phyloP scores from a whole-genome alignment of 768 basidiomycete species.

The Pleurotus giganteus region DNA sequence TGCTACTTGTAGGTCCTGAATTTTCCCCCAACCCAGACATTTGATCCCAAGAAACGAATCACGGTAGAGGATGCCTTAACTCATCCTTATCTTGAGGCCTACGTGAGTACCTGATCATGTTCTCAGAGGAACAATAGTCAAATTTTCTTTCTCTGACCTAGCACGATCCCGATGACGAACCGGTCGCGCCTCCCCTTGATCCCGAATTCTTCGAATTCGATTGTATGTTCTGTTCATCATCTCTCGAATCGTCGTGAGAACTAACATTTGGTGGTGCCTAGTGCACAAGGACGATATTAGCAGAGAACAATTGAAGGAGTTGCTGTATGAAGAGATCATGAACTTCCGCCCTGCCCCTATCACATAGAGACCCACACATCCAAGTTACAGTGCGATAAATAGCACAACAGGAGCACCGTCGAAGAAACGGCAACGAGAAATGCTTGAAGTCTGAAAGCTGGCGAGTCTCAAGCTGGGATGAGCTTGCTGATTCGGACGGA shows the following conservation, averaged over 20 bases:
- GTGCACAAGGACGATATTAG: constrained; percentile 96
- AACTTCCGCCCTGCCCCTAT: constrained; percentile 73
- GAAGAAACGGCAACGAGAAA: too few species aligned
- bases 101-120: constrained; percentile 45
- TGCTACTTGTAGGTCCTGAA: constrained; percentile 1
- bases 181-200: constrained; percentile 91
- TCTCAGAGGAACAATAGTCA: neutral
- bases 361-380: too few species aligned
- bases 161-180: constrained; percentile 98
- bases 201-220: constrained; percentile 98
- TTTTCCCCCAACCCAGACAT: constrained; percentile 67
- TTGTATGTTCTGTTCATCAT: constrained; percentile 45
- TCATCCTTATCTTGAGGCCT: constrained; percentile 95
- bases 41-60: constrained; percentile 96
- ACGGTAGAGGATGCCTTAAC: constrained; percentile 92
- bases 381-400: too few species aligned
- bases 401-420: too few species aligned
- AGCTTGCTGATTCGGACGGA: too few species aligned
- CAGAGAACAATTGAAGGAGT: constrained; percentile 91
- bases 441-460: too few species aligned
- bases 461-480: too few species aligned
- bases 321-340: constrained; percentile 94
- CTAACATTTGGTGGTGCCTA: constrained; percentile 24
- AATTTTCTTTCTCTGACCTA: constrained; percentile 25
- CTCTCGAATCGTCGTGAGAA: neutral